These are phyloP conservation scores for Mycosarcoma maydis DNA, from an alignment of 1,284 basidiomycete species.

Conservation along the genomic window DNA sequence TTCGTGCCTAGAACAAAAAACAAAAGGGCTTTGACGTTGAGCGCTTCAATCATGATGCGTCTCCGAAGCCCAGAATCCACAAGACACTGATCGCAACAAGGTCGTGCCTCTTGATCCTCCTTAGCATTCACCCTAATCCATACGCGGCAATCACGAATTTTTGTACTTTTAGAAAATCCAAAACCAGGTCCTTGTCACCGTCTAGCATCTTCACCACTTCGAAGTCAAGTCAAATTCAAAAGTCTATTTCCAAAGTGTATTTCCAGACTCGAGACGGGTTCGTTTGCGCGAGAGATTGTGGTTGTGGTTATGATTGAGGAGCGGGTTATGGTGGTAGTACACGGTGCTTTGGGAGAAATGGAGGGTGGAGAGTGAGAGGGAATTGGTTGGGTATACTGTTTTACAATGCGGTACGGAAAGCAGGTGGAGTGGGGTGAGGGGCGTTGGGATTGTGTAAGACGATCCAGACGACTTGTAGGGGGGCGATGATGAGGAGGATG, in stretches of 20 bases:
- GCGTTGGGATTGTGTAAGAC: background rate
- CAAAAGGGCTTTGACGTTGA: constrained; percentile 12
- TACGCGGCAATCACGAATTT: too few relatives aligned
- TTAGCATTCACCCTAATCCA: too few relatives aligned
- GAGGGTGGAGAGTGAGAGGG: background rate
- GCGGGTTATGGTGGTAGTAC: background rate
- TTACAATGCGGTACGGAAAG: too few relatives aligned
- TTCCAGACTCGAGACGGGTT: too few relatives aligned
- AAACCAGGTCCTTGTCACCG: background rate
- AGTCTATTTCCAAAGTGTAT: too few relatives aligned
- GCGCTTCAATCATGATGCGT: constrained; percentile 14
- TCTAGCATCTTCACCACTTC: background rate
- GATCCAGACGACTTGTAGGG: constrained; percentile 22
- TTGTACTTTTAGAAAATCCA: constrained; percentile 5
- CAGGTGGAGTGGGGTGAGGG: too few relatives aligned
- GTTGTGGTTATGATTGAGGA: too few relatives aligned
- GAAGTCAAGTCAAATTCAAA: too few relatives aligned
- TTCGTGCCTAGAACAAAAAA: constrained; percentile 15
- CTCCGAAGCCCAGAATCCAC: constrained; percentile 17
- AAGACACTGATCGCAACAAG: background rate
- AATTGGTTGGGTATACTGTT: background rate
- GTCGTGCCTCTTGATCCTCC: too few relatives aligned
- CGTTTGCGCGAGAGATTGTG: too few relatives aligned
- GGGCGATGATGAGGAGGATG: constrained; percentile 16
- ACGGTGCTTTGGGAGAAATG: background rate